Evolutionary conservation across 345 rosid species (phyloP), one percentile per base, ranked within the genome.

Genomic region (Arabis hirsuta): DNA sequence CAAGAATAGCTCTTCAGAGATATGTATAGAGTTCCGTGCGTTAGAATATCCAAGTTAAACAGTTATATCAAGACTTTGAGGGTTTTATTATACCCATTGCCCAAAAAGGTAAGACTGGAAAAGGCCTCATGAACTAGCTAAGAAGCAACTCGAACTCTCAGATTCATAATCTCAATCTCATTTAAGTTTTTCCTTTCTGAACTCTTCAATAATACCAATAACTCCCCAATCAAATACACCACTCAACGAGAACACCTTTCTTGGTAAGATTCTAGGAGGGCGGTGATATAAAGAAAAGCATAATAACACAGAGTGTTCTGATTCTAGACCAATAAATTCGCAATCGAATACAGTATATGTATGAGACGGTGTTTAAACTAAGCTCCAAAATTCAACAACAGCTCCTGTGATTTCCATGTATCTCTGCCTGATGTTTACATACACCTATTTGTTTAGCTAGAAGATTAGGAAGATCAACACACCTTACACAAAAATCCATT

Each of bases 111-210:
- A 73, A 55, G 46, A 56, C 56, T 53, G 53, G 22, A 14, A 29
- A 67, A 53, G 57, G 22, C 12, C 43, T 54, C 52, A 62, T 46
- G 36, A 73, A 64, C 43, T 46, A 65, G 29, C 48, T 26, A 57
- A 62, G 50, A 67, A 75, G 5, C 38, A 68, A 91, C 32, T 53
- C 20, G 9, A 38, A 7, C 54, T 60, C 57, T 61, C 32, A 34
- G 45, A 31, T 48, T 62, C 22, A 10, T 38, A 9, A 46, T 74
- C 51, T 24, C 62, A 41, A 52, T 42, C 48, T 58, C 73, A 59
- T 84, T 87, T 78, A 82, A 83, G 85, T 82, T 81, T 54, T 53
- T 79, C 69, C 82, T 82, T 78, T 86, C 82, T 9, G 19, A 47
- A 12, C 31, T 20, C 24, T 45, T 56, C 38, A 24, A 6, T 54